These are phyloP conservation scores for Orbilia quercus DNA, from an alignment of 2,329 filamentous ascomycete genomes.

Conservation along the genomic window DNA sequence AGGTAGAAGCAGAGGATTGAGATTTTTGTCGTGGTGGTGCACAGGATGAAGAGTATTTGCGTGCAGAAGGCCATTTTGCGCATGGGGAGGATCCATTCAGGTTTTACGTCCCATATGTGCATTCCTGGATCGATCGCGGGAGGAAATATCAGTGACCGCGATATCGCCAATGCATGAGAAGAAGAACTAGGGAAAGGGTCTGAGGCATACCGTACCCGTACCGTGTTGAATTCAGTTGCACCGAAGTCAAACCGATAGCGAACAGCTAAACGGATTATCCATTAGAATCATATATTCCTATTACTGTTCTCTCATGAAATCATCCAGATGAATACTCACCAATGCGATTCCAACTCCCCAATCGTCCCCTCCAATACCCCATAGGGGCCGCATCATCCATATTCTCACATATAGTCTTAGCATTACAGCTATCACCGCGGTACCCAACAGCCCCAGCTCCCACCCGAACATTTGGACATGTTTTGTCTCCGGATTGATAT, in stretches of 20 bases:
- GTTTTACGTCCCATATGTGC: conserved; percentile 53
- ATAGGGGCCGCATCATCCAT: conserved; percentile 47
- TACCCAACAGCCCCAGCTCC: conserved; percentile 32
- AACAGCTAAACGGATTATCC: conserved; percentile 21
- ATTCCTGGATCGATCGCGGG: conserved; percentile 33
- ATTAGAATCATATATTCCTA: conserved; percentile 4
- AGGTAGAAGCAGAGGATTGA: conserved; percentile 55
- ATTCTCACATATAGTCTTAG: conserved; percentile 50
- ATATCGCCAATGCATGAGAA: no score
- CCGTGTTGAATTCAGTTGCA: conserved; percentile 43
- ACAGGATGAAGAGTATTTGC: conserved; percentile 51
- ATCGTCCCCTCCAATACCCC: conserved; percentile 46
- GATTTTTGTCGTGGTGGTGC: conserved; percentile 47
- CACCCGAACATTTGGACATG: conserved; percentile 49
- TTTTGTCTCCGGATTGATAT: conserved; percentile 48
- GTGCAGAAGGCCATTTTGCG: conserved; percentile 52
- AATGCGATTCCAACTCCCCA: conserved; percentile 38
- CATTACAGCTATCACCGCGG: conserved; percentile 25
- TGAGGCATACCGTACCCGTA: conserved; percentile 46
- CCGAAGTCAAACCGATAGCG: conserved; percentile 39
- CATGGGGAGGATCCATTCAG: conserved; percentile 52
- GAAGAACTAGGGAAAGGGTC: background rate
- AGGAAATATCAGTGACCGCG: no score
- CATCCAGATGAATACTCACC: conserved; percentile 5
- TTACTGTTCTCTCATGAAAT: no score